Evolutionary conservation across 352 stramenopile species (phyloP).

Genomic region (Pythium brachiatum): DNA sequence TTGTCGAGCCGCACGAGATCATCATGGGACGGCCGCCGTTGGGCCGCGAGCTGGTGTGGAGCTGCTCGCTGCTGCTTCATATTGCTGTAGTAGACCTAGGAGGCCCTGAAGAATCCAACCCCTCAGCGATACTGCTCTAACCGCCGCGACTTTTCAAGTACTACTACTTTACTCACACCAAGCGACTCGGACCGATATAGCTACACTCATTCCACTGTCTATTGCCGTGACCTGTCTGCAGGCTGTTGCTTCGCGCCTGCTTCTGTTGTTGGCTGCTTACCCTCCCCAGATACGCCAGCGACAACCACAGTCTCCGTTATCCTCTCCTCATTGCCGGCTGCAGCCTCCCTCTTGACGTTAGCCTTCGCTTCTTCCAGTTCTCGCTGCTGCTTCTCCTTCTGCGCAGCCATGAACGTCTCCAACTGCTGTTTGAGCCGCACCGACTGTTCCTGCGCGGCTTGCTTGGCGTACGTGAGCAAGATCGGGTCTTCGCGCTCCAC

Average conservation of each 20-base stretch:
- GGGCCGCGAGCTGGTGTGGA: constrained; percentile 25
- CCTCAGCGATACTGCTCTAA: background rate
- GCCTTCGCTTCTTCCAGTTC: background rate
- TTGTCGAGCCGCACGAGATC: constrained; percentile 87
- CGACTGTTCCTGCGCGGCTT: constrained; percentile 75
- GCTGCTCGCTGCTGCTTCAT: constrained; percentile 27
- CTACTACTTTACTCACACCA: background rate
- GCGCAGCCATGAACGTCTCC: constrained; percentile 56
- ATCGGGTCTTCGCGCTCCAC: constrained; percentile 68
- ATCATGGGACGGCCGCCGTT: constrained; percentile 40
- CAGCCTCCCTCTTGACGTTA: background rate
- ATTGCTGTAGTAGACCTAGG: background rate
- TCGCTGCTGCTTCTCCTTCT: constrained; percentile 54
- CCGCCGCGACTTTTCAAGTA: constrained; percentile 8
- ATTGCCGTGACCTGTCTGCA: constrained; percentile 1
- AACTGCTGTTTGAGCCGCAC: constrained; percentile 66
- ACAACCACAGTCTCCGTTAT: background rate
- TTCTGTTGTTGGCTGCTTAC: background rate
- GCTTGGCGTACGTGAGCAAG: constrained; percentile 71
- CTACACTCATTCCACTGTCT: background rate
- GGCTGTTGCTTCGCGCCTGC: background rate
- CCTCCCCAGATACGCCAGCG: background rate
- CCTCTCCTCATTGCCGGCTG: background rate
- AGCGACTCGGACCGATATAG: background rate
- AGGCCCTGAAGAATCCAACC: background rate